phyloP scores from a whole-genome alignment of 2,329 filamentous ascomycete genomes.

The Cercospora zeae-maydis region DNA sequence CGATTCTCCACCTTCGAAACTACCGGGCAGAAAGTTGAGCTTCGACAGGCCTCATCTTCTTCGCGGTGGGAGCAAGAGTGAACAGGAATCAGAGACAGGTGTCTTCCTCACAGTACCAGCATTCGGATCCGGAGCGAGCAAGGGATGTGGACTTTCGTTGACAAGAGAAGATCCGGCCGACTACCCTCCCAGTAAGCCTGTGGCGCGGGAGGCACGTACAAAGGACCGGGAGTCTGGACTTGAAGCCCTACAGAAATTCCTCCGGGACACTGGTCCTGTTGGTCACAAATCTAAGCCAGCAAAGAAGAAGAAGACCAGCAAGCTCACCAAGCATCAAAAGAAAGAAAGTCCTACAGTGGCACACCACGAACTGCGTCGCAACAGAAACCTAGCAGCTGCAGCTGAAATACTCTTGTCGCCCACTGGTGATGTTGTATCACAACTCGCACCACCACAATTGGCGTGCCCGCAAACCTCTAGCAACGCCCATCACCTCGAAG shows the following conservation, averaged over 20 bases:
- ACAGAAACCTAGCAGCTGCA: constrained; percentile 9
- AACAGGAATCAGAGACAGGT: constrained; percentile 23
- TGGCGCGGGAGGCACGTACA: constrained; percentile 3
- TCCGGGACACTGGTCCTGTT: constrained; percentile 1
- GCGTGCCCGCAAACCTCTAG: neutral
- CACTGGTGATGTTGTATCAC: neutral
- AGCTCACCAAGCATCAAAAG: constrained; percentile 7
- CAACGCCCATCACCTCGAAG: neutral
- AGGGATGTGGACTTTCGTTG: neutral
- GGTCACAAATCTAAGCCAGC: neutral
- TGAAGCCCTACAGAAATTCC: neutral
- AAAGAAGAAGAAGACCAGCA: constrained; percentile 1
- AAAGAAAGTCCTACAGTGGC: constrained; percentile 8
- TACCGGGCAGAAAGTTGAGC: neutral
- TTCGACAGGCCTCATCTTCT: constrained; percentile 8
- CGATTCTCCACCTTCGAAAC: neutral
- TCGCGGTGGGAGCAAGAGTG: constrained; percentile 24
- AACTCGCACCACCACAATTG: neutral
- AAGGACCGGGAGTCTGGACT: constrained; percentile 6
- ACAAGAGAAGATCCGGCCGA: neutral
- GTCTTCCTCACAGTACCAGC: constrained; percentile 6
- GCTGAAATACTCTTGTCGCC: constrained; percentile 25
- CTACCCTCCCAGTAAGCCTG: neutral
- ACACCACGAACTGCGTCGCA: neutral
- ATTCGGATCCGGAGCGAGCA: neutral